A percentile compares a stretch with the other conserved stretches of the same genome.
Evolutionary conservation across 2,329 filamentous ascomycete genomes (phyloP).

Genomic region (Fusarium continuum): DNA sequence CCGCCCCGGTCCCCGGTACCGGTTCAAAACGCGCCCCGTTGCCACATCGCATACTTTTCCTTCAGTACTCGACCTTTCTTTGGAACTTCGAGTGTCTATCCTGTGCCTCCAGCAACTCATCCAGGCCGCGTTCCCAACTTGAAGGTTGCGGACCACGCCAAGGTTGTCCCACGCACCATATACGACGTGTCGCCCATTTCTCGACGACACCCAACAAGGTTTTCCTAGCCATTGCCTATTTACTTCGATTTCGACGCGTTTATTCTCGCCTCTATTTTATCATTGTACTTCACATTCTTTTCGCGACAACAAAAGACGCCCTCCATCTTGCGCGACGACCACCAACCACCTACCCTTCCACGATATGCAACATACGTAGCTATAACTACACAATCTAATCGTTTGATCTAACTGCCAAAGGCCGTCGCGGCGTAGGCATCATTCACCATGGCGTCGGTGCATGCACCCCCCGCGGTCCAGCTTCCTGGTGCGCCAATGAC

Average conservation of each 20-base stretch:
- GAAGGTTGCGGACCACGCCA: conserved; percentile 33
- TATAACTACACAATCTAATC: conserved; percentile 35
- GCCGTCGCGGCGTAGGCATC: conserved; percentile 29
- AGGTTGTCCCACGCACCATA: conserved; percentile 42
- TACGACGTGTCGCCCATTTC: conserved; percentile 42
- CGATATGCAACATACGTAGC: conserved; percentile 54
- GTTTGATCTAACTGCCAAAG: conserved; percentile 40
- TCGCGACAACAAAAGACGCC: conserved; percentile 39
- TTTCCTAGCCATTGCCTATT: conserved; percentile 29
- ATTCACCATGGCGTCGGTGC: conserved; percentile 80
- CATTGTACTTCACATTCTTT: conserved; percentile 29
- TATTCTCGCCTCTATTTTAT: conserved; percentile 29
- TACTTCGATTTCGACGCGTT: conserved; percentile 43
- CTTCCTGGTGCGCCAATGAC: conserved; percentile 71
- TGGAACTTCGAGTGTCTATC: conserved; percentile 37
- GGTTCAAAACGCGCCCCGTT: conserved; percentile 53
- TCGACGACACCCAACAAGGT: conserved; percentile 28
- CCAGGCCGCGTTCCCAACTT: conserved; percentile 38
- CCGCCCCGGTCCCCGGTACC: conserved; percentile 54
- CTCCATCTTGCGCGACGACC: conserved; percentile 38
- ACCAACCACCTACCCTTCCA: conserved; percentile 33
- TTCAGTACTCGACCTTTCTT: conserved; percentile 44
- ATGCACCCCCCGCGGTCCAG: conserved; percentile 74
- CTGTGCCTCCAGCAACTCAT: conserved; percentile 30
- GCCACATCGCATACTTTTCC: conserved; percentile 56